A percentile compares a stretch with the other conserved stretches of the same genome.
phyloP scores from a whole-genome alignment of 345 rosid species.

The Bruguiera sexangula region DNA sequence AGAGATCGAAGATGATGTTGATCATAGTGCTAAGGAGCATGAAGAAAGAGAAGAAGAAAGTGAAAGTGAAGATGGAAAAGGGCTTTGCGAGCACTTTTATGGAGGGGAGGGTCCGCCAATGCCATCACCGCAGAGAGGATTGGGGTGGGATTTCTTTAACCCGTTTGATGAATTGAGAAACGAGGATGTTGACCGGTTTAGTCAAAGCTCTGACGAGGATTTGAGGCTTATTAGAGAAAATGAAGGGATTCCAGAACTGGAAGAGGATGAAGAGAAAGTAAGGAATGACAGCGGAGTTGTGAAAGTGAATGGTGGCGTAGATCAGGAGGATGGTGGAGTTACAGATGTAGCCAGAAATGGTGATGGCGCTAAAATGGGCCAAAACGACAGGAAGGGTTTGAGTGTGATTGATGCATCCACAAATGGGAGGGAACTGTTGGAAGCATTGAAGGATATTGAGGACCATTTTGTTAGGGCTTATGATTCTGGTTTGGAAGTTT shows the following conservation, averaged over 20 bases:
- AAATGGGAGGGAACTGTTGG: constrained; percentile 36
- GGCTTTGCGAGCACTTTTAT: constrained; percentile 26
- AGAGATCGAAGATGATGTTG: constrained; percentile 7
- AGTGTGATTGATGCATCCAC: constrained; percentile 24
- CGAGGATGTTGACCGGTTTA: constrained; percentile 14
- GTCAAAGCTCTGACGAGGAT: constrained; percentile 19
- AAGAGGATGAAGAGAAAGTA: constrained; percentile 29
- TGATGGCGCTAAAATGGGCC: constrained; percentile 7
- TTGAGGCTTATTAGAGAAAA: constrained; percentile 29
- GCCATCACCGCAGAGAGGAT: constrained; percentile 21
- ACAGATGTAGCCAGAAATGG: constrained; percentile 4
- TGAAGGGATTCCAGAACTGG: constrained; percentile 37
- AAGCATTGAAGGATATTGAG: constrained; percentile 40
- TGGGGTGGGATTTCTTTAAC: constrained; percentile 44
- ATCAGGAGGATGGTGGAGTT: constrained; percentile 8
- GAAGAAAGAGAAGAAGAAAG: constrained; percentile 13
- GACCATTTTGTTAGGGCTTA: constrained; percentile 38
- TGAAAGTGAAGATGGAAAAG: constrained; percentile 14
- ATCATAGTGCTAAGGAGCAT: not conserved
- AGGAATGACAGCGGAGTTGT: constrained; percentile 17
- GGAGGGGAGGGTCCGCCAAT: constrained; percentile 16
- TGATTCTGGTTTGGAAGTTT: constrained; percentile 46
- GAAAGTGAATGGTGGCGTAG: constrained; percentile 10
- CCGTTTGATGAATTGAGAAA: constrained; percentile 26
- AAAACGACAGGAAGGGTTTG: constrained; percentile 18